These are phyloP conservation scores for Penicilliopsis zonata DNA, from an alignment of 495 filamentous ascomycete genomes.

Conservation along the genomic window DNA sequence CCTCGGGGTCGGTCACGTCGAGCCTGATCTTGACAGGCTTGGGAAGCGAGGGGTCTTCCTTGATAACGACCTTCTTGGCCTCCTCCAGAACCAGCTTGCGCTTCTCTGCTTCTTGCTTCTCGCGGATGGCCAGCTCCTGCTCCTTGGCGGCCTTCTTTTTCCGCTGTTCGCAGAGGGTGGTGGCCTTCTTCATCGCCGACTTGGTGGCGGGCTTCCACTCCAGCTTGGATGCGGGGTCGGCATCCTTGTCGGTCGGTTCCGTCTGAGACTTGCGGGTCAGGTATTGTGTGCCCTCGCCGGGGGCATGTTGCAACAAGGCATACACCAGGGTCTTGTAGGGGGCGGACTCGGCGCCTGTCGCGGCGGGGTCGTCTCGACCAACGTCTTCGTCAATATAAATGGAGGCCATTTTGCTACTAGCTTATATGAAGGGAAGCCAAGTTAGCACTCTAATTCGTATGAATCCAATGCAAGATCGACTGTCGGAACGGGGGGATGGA, in stretches of 20 bases:
- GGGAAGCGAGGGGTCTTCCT: slow-evolving; percentile 70
- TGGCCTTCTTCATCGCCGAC: slow-evolving; percentile 71
- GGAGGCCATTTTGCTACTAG: slow-evolving; percentile 37
- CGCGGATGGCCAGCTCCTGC: slow-evolving; percentile 51
- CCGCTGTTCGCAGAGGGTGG: slow-evolving; percentile 55
- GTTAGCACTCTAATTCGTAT: too few species aligned
- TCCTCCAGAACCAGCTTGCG: slow-evolving; percentile 59
- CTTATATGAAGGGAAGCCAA: too few species aligned
- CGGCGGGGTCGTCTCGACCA: slow-evolving; percentile 57
- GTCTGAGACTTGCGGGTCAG: slow-evolving; percentile 56
- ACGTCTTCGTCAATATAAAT: slow-evolving; percentile 72
- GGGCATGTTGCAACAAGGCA: slow-evolving; percentile 62
- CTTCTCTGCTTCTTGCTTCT: slow-evolving; percentile 62
- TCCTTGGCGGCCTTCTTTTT: slow-evolving; percentile 71
- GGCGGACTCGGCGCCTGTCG: slow-evolving; percentile 53
- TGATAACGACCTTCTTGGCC: slow-evolving; percentile 77
- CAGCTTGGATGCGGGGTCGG: slow-evolving; percentile 30
- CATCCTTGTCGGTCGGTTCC: slow-evolving; percentile 47
- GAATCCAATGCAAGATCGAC: too few species aligned
- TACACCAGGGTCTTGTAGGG: slow-evolving; percentile 73
- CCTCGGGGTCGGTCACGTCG: slow-evolving; percentile 44
- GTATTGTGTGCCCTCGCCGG: slow-evolving; percentile 48
- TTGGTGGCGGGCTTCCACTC: slow-evolving; percentile 78
- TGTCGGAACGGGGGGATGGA: too few species aligned
- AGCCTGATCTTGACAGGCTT: slow-evolving; percentile 65